Conservation (phyloP, 768 basidiomycete genomes). For the Scleroderma bovista region DNA sequence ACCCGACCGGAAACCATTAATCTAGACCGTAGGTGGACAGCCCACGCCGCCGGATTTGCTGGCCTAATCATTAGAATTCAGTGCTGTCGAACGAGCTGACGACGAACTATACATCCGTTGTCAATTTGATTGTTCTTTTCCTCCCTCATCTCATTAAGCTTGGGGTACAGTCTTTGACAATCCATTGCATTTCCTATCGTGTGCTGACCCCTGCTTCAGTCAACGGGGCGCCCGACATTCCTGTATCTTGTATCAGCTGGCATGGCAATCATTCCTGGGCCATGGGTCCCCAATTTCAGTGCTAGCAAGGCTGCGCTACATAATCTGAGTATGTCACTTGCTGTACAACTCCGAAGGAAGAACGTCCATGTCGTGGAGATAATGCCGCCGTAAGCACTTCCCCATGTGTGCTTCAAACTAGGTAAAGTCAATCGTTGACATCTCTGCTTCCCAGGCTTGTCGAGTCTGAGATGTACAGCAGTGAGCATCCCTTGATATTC, state of each 20-base stretch:
- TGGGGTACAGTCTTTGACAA: conserved; percentile 29
- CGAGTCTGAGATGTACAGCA: conserved; percentile 58
- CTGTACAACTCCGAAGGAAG: conserved; percentile 40
- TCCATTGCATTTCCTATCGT: not conserved
- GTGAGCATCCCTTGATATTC: conserved; percentile 28
- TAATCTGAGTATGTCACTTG: conserved; percentile 44
- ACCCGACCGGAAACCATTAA: conserved; percentile 36
- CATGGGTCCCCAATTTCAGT: conserved; percentile 43
- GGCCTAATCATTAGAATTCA: not conserved
- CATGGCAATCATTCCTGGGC: conserved; percentile 40
- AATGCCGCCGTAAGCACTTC: conserved; percentile 44
- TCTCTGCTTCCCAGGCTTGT: conserved; percentile 36
- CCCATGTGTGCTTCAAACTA: conserved; percentile 1
- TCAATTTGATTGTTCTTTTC: conserved; percentile 43
- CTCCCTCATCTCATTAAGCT: conserved; percentile 50
- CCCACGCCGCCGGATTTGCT: not conserved
- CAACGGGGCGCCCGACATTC: conserved; percentile 39
- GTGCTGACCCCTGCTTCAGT: conserved; percentile 19
- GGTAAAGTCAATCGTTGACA: not conserved
- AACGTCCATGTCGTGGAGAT: conserved; percentile 52
- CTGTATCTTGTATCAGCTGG: conserved; percentile 50
- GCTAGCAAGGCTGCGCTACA: conserved; percentile 56
- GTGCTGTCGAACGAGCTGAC: conserved; percentile 37
- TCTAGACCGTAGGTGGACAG: conserved; percentile 30
- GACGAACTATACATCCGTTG: conserved; percentile 47